Evolutionary conservation across 495 filamentous ascomycete species (phyloP), one percentile per base, ranked within the genome.

Genomic region (Bacidia rubella): DNA sequence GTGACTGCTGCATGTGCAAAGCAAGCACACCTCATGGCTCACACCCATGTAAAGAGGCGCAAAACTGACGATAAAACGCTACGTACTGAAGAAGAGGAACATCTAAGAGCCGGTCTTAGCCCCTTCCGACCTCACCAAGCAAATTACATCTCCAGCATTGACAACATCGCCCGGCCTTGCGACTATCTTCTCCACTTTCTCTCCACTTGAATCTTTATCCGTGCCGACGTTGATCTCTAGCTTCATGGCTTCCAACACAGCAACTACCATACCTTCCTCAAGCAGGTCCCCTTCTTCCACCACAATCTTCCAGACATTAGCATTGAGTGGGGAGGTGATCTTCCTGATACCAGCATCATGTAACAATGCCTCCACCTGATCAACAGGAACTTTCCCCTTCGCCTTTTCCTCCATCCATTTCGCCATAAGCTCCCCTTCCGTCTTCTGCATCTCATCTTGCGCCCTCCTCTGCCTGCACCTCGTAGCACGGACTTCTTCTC

Each of bases 291-390:
- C 71, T 32, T 70, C 66, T 21, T 72, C 60, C 2, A 73, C 69
- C 11, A 65, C 55, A 0, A 81, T 65, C 40, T 80, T 80, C 78
- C 78, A 81, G 0, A 80, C 71, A 54, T 81, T 79, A 2, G 77
- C 70, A 60, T 75, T 70, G 41, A 78, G 54, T 1, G 71, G 73
- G 11, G 67, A 62, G 24, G 70, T 62, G 44, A 79, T 66, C n/a
- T 66, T 47, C 11, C 56, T 47, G 15, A 75, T 71, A 2, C 57
- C 51, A 3, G 74, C 69, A 53, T 77, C 74, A 49, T 70, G 61
- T 21, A 71, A 44, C 54, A 76, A 52, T 19, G 61, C 58, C 39
- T 70, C 65, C 35, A 76, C 58, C 40, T 64, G 65, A 52, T 72
- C 64, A 40, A 66, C 57, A 15, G 69, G 67, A 12, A 71, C 54